Percentiles rank a stretch among this genome's conserved stretches.
phyloP scores from a whole-genome alignment of 2,329 filamentous ascomycete genomes.

The Stagonosporopsis vannaccii region DNA sequence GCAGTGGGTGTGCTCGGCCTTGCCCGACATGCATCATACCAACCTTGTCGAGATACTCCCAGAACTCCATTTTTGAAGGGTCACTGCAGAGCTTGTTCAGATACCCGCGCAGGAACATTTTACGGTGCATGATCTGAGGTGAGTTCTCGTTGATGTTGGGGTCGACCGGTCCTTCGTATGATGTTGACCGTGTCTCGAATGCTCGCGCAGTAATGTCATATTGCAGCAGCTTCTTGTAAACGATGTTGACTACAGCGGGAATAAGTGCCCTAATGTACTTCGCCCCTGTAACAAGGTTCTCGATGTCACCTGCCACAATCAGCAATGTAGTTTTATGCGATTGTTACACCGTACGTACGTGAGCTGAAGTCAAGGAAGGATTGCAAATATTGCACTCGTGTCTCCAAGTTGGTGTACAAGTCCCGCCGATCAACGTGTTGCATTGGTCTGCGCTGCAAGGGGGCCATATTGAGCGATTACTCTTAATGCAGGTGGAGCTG shows the following conservation, averaged over 20 bases:
- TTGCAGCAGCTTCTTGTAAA: conserved; percentile 80
- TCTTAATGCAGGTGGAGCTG: background rate
- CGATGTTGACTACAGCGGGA: conserved; percentile 82
- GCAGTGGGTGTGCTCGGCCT: conserved; percentile 73
- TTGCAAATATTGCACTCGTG: conserved; percentile 75
- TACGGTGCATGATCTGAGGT: conserved; percentile 77
- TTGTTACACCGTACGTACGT: conserved; percentile 56
- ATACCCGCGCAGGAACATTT: conserved; percentile 80
- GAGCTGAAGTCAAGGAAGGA: conserved; percentile 78
- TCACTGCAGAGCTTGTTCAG: conserved; percentile 77
- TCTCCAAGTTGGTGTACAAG: conserved; percentile 74
- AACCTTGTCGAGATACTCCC: conserved; percentile 85
- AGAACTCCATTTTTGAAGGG: conserved; percentile 77
- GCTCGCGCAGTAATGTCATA: conserved; percentile 84
- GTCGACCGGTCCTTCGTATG: conserved; percentile 72
- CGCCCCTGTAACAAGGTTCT: conserved; percentile 70
- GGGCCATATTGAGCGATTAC: conserved; percentile 27
- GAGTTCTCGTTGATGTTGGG: conserved; percentile 70
- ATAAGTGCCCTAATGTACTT: conserved; percentile 85
- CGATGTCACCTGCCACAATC: conserved; percentile 65
- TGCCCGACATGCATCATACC: conserved; percentile 85
- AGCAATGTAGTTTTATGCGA: background rate
- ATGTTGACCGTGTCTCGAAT: conserved; percentile 68
- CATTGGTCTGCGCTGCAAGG: conserved; percentile 43
- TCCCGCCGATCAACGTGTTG: conserved; percentile 74